phyloP scores from a whole-genome alignment of 169 alveolate species.

The Pseudocohnilembus persalinus region DNA sequence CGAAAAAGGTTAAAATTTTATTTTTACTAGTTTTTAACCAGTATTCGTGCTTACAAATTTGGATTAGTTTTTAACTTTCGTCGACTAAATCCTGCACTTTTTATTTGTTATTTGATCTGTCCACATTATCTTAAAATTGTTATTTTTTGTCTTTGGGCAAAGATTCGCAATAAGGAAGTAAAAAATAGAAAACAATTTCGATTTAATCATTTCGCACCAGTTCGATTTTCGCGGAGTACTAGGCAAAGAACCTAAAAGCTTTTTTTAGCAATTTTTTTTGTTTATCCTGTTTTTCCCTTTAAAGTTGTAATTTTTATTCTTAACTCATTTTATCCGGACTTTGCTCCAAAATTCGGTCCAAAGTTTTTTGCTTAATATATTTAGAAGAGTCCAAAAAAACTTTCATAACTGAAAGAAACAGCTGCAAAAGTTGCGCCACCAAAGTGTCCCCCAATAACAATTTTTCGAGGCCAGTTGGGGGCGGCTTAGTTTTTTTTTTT shows the following conservation, averaged over 20 bases:
- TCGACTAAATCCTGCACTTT: constrained; percentile 48
- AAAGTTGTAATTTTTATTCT: constrained; percentile 53
- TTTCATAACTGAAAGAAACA: background rate
- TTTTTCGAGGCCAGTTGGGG: constrained; percentile 10
- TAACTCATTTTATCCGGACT: constrained; percentile 36
- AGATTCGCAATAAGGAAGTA: constrained; percentile 39
- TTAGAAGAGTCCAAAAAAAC: background rate
- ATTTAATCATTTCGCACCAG: constrained; percentile 45
- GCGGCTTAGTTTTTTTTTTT: constrained; percentile 12
- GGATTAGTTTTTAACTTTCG: constrained; percentile 34
- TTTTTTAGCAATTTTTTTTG: constrained; percentile 34
- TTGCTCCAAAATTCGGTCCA: constrained; percentile 45
- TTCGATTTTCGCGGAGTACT: constrained; percentile 53
- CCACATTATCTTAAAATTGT: constrained; percentile 42
- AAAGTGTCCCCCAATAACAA: constrained; percentile 32
- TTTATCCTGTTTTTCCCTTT: constrained; percentile 48
- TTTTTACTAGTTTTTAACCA: background rate
- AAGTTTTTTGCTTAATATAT: constrained; percentile 41
- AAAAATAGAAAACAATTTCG: constrained; percentile 46
- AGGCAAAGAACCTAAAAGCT: constrained; percentile 50
- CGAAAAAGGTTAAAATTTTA: constrained; percentile 15
- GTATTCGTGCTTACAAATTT: constrained; percentile 53
- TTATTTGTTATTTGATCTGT: constrained; percentile 53
- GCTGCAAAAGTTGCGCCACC: constrained; percentile 17
- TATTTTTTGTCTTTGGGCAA: constrained; percentile 1